These are phyloP conservation scores for Sporisorium scitamineum DNA, from an alignment of 1,284 basidiomycete species.

Conservation along the genomic window DNA sequence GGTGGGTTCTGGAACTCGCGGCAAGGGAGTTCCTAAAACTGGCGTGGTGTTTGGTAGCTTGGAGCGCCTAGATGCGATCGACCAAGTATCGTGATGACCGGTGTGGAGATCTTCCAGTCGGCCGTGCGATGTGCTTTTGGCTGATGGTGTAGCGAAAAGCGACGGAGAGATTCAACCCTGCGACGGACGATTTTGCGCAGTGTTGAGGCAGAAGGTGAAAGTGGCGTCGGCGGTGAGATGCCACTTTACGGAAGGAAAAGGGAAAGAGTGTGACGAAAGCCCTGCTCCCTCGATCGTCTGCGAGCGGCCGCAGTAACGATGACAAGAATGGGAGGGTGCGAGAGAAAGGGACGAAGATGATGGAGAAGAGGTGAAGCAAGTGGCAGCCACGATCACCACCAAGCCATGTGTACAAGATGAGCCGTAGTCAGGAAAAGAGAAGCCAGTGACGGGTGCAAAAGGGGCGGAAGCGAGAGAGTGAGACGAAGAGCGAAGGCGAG, in stretches of 20 bases:
- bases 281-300: slow-evolving; percentile 22
- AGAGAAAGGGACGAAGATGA: not conserved
- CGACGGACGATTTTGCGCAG: not conserved
- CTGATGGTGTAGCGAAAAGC: not conserved
- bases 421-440: slow-evolving; percentile 4
- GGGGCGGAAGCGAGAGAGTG: no score
- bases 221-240: not conserved
- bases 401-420: not conserved
- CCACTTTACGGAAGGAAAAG: not conserved
- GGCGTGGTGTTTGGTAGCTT: slow-evolving; percentile 27
- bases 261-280: not conserved
- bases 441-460: no score
- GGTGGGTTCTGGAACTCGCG: slow-evolving; percentile 27
- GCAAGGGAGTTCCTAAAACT: slow-evolving; percentile 29
- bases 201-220: not conserved
- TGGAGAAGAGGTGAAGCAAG: not conserved
- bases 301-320: slow-evolving; percentile 19
- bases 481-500: not conserved
- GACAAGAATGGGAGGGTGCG: slow-evolving; percentile 2
- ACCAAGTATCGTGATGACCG: not conserved
- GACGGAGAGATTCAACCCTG: not conserved
- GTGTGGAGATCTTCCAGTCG: not conserved
- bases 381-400: not conserved
- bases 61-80: not conserved
- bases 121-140: not conserved